Percentiles rank a stretch among this genome's conserved stretches.
phyloP scores from a whole-genome alignment of 768 basidiomycete genomes.

The Guyanaporus albipodus region DNA sequence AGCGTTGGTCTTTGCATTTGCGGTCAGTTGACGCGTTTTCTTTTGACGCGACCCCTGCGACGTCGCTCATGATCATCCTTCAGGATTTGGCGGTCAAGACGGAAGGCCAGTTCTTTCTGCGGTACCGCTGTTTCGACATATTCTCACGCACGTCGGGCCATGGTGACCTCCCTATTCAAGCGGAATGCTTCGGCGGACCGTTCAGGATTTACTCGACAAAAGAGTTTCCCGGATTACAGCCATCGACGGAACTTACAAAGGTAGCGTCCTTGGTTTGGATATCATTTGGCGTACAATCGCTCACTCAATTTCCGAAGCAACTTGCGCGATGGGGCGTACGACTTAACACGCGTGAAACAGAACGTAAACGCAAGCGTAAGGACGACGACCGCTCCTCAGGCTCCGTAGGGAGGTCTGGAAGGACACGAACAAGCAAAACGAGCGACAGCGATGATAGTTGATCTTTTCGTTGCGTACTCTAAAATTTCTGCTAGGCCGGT shows the following conservation, averaged over 20 bases:
- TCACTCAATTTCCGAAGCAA: constrained; percentile 24
- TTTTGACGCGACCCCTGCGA: constrained; percentile 4
- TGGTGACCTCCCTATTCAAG: constrained; percentile 42
- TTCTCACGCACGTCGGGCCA: constrained; percentile 34
- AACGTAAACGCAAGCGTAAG: constrained; percentile 35
- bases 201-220: constrained; percentile 73
- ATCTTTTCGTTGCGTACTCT: not conserved
- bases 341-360: constrained; percentile 36
- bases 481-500: not conserved
- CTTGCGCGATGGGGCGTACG: constrained; percentile 33
- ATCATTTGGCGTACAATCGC: not conserved
- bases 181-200: constrained; percentile 62
- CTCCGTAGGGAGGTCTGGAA: constrained; percentile 3
- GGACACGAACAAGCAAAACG: constrained; percentile 4
- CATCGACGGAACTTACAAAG: constrained; percentile 69
- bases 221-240: constrained; percentile 66
- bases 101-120: constrained; percentile 63
- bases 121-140: constrained; percentile 71
- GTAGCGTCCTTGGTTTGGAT: constrained; percentile 19
- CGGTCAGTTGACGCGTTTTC: constrained; percentile 38
- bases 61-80: not conserved
- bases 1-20: constrained; percentile 59
- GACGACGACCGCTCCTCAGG: constrained; percentile 7
- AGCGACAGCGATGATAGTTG: constrained; percentile 28
- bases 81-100: constrained; percentile 67